Conservation (phyloP, 2,329 filamentous ascomycete genomes). For the Penicillium vulpinum region DNA sequence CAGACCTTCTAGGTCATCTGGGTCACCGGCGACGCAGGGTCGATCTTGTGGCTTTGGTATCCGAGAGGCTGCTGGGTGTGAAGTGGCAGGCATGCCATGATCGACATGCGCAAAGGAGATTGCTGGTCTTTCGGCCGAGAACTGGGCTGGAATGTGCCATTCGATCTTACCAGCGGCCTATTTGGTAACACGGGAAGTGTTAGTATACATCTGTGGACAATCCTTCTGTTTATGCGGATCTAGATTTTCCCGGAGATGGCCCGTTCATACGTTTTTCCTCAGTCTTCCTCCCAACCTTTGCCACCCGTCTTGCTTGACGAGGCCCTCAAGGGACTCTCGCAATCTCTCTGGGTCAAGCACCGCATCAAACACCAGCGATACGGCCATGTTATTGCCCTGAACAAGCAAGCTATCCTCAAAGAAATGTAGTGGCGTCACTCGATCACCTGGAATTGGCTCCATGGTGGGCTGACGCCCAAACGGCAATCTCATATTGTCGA, state of each 20-base stretch:
- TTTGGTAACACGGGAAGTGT: neutral
- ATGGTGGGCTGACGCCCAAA: slow-evolving; percentile 10
- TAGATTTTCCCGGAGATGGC: neutral
- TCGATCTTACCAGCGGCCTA: slow-evolving; percentile 15
- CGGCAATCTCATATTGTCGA: neutral
- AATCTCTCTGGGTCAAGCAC: slow-evolving; percentile 15
- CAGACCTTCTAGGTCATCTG: slow-evolving; percentile 12
- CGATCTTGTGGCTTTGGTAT: slow-evolving; percentile 12
- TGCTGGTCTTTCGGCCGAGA: slow-evolving; percentile 11
- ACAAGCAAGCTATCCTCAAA: slow-evolving; percentile 18
- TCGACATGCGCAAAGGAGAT: slow-evolving; percentile 17
- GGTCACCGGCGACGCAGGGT: slow-evolving; percentile 15
- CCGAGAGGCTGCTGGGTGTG: slow-evolving; percentile 13
- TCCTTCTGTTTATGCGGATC: neutral
- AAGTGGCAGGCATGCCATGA: slow-evolving; percentile 10
- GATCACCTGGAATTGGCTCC: slow-evolving; percentile 11
- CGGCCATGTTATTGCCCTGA: slow-evolving; percentile 21
- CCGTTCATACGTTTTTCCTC: neutral
- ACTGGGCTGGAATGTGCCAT: slow-evolving; percentile 19
- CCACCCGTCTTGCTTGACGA: neutral
- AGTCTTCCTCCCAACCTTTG: neutral
- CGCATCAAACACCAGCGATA: slow-evolving; percentile 17
- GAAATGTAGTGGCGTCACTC: slow-evolving; percentile 16
- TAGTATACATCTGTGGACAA: neutral
- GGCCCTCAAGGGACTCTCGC: slow-evolving; percentile 14